Conservation (phyloP, 257 asterid species). For the Nicotiana paniculata region DNA sequence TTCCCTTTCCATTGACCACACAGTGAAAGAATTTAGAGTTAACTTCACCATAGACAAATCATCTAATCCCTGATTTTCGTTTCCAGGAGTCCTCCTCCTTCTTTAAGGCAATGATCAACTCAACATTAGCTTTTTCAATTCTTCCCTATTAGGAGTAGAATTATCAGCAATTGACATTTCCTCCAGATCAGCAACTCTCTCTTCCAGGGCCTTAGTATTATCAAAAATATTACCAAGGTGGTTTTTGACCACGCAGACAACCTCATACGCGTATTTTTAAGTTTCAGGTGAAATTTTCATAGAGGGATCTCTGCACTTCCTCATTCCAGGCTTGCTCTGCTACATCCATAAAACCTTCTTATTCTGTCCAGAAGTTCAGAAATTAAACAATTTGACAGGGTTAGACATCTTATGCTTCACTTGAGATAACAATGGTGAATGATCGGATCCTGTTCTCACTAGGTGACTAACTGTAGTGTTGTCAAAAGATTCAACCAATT, state of each 20-base stretch:
- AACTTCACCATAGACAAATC: too few species aligned
- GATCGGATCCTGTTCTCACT: neutral
- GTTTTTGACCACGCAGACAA: neutral
- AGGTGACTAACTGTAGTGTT: neutral
- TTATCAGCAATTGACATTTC: neutral
- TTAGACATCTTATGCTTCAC: neutral
- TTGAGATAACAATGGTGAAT: neutral
- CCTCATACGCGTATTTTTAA: neutral
- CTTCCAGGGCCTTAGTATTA: neutral
- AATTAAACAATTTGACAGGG: neutral
- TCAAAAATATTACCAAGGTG: neutral
- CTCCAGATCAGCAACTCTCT: neutral
- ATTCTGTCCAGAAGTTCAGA: too few species aligned
- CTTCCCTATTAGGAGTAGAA: too few species aligned
- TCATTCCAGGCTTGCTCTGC: neutral
- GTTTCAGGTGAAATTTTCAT: neutral
- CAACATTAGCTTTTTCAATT: too few species aligned
- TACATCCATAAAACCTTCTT: neutral
- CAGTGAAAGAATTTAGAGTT: too few species aligned
- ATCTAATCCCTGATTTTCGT: too few species aligned
- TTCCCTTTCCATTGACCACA: too few species aligned
- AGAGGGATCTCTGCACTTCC: neutral
- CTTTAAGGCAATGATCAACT: too few species aligned
- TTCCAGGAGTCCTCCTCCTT: too few species aligned
- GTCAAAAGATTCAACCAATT: too few species aligned